These are phyloP conservation scores for Calonectria honghensis DNA, from an alignment of 2,329 filamentous ascomycete species.

Conservation along the genomic window DNA sequence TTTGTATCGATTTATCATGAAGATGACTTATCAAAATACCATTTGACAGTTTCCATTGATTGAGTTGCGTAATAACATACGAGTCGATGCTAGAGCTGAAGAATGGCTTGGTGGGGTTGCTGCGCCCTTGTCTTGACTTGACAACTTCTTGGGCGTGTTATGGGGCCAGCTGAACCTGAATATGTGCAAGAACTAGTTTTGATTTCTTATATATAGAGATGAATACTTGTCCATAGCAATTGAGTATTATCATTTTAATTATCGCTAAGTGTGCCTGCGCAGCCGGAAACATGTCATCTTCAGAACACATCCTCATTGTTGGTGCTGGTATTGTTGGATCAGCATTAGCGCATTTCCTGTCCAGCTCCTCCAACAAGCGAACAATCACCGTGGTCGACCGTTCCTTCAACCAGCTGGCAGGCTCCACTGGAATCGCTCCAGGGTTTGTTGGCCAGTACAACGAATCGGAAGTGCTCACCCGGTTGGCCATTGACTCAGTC, in stretches of 20 bases:
- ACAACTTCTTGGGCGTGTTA: slow-evolving; percentile 24
- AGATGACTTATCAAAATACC: not conserved
- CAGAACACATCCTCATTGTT: slow-evolving; percentile 45
- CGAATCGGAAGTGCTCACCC: slow-evolving; percentile 49
- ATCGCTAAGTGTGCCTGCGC: not conserved
- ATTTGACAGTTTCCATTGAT: not conserved
- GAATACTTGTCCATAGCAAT: not conserved
- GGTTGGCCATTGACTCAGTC: slow-evolving; percentile 49
- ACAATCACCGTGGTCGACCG: slow-evolving; percentile 48
- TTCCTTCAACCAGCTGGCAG: slow-evolving; percentile 39
- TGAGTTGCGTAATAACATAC: not conserved
- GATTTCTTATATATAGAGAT: not conserved
- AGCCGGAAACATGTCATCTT: slow-evolving; percentile 38
- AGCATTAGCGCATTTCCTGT: slow-evolving; percentile 40
- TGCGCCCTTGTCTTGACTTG: slow-evolving; percentile 38
- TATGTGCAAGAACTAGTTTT: not conserved
- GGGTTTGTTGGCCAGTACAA: slow-evolving; percentile 53
- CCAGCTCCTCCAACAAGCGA: slow-evolving; percentile 24
- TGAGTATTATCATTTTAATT: not conserved
- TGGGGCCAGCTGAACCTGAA: not conserved
- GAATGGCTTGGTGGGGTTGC: not conserved
- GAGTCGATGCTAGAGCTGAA: not conserved
- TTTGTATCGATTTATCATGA: not conserved
- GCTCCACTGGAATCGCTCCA: slow-evolving; percentile 49
- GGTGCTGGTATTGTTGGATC: slow-evolving; percentile 51